A percentile compares a stretch with the other conserved stretches of the same genome.
These are phyloP conservation scores for Elsinoe ampelina DNA, from an alignment of 2,329 filamentous ascomycete genomes.

Conservation along the genomic window DNA sequence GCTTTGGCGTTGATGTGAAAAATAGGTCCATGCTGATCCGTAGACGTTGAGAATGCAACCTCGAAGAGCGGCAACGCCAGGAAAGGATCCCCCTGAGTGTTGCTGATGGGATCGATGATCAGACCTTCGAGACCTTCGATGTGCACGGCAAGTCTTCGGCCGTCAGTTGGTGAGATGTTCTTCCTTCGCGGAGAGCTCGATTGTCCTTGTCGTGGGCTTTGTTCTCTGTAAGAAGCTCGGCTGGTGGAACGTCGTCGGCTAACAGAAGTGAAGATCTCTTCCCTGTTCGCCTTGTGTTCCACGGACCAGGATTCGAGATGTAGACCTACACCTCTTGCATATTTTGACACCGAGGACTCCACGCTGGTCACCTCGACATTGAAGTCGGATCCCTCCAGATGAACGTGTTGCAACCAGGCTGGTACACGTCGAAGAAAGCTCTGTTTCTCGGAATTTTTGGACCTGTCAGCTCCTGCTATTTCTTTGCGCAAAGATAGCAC, in stretches of 20 bases:
- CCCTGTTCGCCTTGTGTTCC: constrained; percentile 73
- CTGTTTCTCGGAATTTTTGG: constrained; percentile 32
- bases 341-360: constrained; percentile 71
- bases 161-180: constrained; percentile 46
- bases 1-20: constrained; percentile 79
- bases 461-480: constrained; percentile 36
- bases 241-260: constrained; percentile 64
- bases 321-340: constrained; percentile 72
- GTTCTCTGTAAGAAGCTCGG: constrained; percentile 51
- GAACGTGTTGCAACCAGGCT: constrained; percentile 72
- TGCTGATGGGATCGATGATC: constrained; percentile 78
- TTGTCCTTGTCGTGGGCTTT: constrained; percentile 1
- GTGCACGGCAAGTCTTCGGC: constrained; percentile 70
- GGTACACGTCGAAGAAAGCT: constrained; percentile 74
- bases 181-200: constrained; percentile 41
- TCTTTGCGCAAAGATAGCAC: constrained; percentile 70
- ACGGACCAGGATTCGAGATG: constrained; percentile 81
- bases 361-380: constrained; percentile 84
- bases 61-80: constrained; percentile 80
- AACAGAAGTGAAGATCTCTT: constrained; percentile 47
- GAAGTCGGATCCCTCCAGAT: constrained; percentile 79
- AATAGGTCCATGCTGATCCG: constrained; percentile 76
- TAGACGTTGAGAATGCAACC: constrained; percentile 71
- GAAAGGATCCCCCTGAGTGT: constrained; percentile 77
- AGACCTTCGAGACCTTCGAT: constrained; percentile 79